Evolutionary conservation across 2,329 filamentous ascomycete genomes (phyloP).

Genomic region (Fusarium temperatum): DNA sequence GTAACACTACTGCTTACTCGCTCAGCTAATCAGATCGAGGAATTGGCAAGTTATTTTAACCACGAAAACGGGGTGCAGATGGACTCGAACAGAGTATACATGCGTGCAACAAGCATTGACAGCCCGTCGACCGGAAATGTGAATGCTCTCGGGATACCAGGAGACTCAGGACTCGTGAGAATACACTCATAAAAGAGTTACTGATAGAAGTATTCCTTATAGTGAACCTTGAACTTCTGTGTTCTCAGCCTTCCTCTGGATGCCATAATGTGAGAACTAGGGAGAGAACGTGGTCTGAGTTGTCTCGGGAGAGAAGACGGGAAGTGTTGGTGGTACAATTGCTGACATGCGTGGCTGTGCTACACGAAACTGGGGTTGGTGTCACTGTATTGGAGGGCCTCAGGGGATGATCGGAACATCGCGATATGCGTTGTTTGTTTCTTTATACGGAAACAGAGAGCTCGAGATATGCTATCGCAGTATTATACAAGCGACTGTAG

Average conservation of each 20-base stretch:
- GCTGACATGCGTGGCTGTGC: neutral
- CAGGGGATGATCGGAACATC: neutral
- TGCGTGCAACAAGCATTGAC: neutral
- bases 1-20: neutral
- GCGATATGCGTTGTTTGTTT: neutral
- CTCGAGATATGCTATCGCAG: fast-evolving
- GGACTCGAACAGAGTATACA: neutral
- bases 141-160: fast-evolving
- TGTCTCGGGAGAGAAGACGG: neutral
- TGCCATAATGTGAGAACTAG: no score
- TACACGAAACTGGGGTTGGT: neutral
- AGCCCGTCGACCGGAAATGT: neutral
- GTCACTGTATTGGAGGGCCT: slow-evolving; percentile 3
- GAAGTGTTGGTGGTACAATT: neutral
- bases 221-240: fast-evolving
- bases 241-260: no score
- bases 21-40: neutral
- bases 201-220: fast-evolving
- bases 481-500: no score
- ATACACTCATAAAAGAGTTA: fast-evolving
- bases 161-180: neutral
- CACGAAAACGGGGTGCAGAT: neutral
- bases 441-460: neutral
- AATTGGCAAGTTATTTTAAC: neutral
- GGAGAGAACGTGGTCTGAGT: neutral